Conservation (phyloP, 1,284 basidiomycete species). For the Leccinum fuscescens region DNA sequence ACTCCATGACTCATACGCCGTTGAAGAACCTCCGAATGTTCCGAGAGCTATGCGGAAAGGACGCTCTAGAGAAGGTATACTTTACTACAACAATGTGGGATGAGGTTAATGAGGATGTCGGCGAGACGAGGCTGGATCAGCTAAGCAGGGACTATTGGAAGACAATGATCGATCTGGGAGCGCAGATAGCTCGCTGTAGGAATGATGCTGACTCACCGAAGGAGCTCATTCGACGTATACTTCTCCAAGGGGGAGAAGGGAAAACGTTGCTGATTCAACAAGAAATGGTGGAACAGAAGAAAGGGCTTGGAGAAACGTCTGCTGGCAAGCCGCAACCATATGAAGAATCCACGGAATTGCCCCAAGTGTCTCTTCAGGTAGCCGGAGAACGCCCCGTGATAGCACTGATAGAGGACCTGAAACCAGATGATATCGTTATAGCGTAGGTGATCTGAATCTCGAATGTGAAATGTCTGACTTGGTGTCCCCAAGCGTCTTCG, state of each 20-base stretch:
- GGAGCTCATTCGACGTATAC: not conserved
- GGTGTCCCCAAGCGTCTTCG: not conserved
- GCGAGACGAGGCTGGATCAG: not conserved
- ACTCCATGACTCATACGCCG: constrained; percentile 34
- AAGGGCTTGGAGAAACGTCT: not conserved
- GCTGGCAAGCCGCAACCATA: not conserved
- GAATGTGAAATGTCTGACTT: not conserved
- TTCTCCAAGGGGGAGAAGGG: not conserved
- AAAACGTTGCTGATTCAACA: not conserved
- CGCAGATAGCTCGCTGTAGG: not conserved
- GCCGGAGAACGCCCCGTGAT: not conserved
- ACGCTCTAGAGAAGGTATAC: not conserved
- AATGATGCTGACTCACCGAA: not conserved
- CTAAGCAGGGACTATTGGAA: not conserved
- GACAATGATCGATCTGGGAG: not conserved
- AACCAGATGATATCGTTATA: not conserved
- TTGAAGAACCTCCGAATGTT: not conserved
- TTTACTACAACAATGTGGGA: not conserved
- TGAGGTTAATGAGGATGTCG: not conserved
- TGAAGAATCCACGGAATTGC: not conserved
- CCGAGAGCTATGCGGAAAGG: not conserved
- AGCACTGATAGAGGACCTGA: not conserved
- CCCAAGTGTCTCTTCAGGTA: not conserved
- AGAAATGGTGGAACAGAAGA: not conserved
- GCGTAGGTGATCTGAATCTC: not conserved